A percentile compares a stretch with the other conserved stretches of the same genome.
phyloP scores from a whole-genome alignment of 2,329 filamentous ascomycete genomes.

The Colletotrichum gloeosporioides region DNA sequence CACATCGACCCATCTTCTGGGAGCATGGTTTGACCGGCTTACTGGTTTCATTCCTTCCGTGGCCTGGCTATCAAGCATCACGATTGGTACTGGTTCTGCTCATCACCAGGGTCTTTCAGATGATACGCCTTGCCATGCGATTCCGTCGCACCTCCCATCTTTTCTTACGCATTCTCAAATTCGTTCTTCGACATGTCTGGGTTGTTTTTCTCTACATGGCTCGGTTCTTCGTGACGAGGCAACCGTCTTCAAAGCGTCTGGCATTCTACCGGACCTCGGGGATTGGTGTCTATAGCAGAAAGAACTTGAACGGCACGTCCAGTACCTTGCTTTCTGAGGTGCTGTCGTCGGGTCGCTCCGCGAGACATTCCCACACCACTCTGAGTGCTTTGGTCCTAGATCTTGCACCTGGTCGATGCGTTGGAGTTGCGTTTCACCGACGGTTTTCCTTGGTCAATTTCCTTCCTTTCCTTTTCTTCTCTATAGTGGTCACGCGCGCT shows the following conservation, averaged over 20 bases:
- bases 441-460: constrained; percentile 21
- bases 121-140: constrained; percentile 35
- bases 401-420: constrained; percentile 37
- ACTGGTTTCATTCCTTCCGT: constrained; percentile 13
- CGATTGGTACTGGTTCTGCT: constrained; percentile 21
- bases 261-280: neutral
- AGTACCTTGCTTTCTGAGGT: constrained; percentile 36
- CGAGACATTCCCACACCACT: constrained; percentile 11
- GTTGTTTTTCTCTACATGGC: constrained; percentile 36
- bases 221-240: constrained; percentile 33
- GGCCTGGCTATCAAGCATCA: constrained; percentile 18
- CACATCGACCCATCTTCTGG: constrained; percentile 25
- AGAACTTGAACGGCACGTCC: constrained; percentile 43
- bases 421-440: constrained; percentile 37
- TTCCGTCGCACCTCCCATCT: constrained; percentile 35
- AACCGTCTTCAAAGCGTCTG: constrained; percentile 1
- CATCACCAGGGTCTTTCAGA: constrained; percentile 19
- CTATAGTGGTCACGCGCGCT: constrained; percentile 12
- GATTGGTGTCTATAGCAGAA: constrained; percentile 3
- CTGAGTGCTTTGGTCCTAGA: neutral
- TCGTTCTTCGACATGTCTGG: constrained; percentile 44
- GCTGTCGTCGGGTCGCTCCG: constrained; percentile 29
- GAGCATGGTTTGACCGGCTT: constrained; percentile 23
- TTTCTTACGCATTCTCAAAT: constrained; percentile 41
- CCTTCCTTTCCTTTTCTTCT: constrained; percentile 25